Evolutionary conservation across 176 grass and related monocot species (phyloP).

Genomic region (Oryza officinalis): DNA sequence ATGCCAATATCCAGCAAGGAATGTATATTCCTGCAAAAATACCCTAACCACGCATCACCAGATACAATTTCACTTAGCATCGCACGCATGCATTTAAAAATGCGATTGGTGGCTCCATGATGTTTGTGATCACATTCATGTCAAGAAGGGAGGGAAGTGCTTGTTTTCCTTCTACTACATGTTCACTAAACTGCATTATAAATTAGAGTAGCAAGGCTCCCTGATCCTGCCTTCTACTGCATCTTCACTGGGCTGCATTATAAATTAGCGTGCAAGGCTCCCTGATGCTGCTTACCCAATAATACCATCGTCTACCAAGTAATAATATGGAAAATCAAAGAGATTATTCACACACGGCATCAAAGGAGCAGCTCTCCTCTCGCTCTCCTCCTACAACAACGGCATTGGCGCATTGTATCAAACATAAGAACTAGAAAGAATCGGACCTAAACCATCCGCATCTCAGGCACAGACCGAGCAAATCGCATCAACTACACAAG

Average conservation of each 20-base stretch:
- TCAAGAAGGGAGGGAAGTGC: not conserved
- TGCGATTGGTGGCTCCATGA: not conserved
- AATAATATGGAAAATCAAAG: not conserved
- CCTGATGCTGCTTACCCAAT: not conserved
- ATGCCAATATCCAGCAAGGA: not conserved
- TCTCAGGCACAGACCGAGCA: not conserved
- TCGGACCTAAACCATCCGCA: not conserved
- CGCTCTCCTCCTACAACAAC: not conserved
- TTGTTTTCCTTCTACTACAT: slow-evolving; percentile 2
- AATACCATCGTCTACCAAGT: slow-evolving; percentile 1
- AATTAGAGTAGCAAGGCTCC: not conserved
- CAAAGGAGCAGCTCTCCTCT: not conserved
- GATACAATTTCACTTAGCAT: not conserved
- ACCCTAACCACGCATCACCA: not conserved
- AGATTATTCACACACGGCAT: not conserved
- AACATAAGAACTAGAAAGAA: not conserved
- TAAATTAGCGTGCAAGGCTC: not conserved
- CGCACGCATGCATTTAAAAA: not conserved
- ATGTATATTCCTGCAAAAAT: not conserved
- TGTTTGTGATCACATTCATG: slow-evolving; percentile 5
- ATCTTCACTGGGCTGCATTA: not conserved
- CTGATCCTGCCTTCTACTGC: not conserved
- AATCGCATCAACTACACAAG: not conserved
- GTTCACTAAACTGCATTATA: not conserved
- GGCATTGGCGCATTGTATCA: slow-evolving; percentile 23